Evolutionary conservation across 441 rosid species (phyloP), one percentile per base, ranked within the genome.

Genomic region (Melastoma candidum): DNA sequence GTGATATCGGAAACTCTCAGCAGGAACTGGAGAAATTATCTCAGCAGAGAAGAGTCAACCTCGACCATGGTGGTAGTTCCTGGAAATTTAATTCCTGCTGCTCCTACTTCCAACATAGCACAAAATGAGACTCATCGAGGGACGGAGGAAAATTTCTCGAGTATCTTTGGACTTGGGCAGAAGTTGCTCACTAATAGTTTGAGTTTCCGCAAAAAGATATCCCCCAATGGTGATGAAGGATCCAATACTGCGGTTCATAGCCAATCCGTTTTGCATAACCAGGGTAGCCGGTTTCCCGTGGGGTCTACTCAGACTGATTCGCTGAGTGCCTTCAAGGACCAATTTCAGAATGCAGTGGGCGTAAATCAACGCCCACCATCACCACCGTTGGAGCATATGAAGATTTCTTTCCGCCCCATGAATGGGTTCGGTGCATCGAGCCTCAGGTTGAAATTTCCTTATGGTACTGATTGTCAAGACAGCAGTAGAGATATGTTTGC

Each of bases 311-410:
- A 62, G 25, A 70, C 63, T 48, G 56, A 51, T 53, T 54, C 46
- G 3, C 70, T 53, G 50, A 56, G 59, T 57, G 56, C 62, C 27
- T 70, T 62, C 49, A 50, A 45, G 26, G 74, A 68, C 54, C 73
- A 56, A 60, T 67, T 73, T 63, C 78, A 71, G 63, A 58, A 39
- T 46, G 71, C 66, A 64, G 61, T 75, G 72, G 60, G 66, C 58
- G 46, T 63, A 48, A 72, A 72, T 71, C 78, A 81, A 49, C 56
- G 72, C 48, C 68, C 84, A 25, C 77, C 90, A 52, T 92, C 98
- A 12, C 96, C 98, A 6, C 95, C 96, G 32, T 78, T 92, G 48
- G 87, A 85, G 54, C 90, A 77, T 67, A 92, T 92, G 96, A 85
- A 78, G 68, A 76, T 92, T 64, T 85, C 94, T 68, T 90, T 88